phyloP scores from a whole-genome alignment of 2,329 filamentous ascomycete species.

The Fusarium globosum region DNA sequence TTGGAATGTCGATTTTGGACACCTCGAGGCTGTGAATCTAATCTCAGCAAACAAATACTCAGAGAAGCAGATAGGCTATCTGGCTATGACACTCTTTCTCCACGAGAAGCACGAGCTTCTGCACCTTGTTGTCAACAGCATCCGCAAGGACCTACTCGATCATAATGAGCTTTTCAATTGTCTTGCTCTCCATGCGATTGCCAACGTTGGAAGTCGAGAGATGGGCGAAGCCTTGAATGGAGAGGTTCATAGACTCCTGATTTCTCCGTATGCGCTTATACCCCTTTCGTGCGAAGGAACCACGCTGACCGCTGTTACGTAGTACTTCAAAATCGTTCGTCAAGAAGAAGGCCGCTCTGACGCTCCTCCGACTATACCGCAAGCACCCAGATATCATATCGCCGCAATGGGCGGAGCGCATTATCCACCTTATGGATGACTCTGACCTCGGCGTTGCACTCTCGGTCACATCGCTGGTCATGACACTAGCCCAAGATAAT shows the following conservation, averaged over 20 bases:
- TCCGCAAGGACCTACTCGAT: constrained; percentile 93
- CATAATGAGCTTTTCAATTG: constrained; percentile 99
- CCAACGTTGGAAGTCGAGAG: constrained; percentile 95
- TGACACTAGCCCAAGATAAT: constrained; percentile 93
- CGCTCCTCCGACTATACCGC: constrained; percentile 90
- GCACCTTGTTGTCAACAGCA: constrained; percentile 97
- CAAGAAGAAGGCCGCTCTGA: constrained; percentile 98
- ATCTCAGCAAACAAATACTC: constrained; percentile 98
- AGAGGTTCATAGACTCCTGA: constrained; percentile 93
- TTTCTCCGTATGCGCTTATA: constrained; percentile 80
- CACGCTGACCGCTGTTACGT: constrained; percentile 11
- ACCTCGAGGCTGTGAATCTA: constrained; percentile 97
- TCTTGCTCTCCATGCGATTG: constrained; percentile 94
- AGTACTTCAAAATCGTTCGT: constrained; percentile 90
- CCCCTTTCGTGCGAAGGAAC: background rate
- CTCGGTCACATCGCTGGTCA: constrained; percentile 94
- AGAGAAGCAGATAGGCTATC: constrained; percentile 98
- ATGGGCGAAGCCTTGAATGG: constrained; percentile 94
- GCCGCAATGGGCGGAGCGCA: constrained; percentile 96
- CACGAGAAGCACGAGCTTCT: constrained; percentile 97
- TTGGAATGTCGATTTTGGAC: constrained; percentile 99
- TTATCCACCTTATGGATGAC: constrained; percentile 99
- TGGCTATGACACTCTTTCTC: constrained; percentile 95
- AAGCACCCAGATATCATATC: constrained; percentile 95
- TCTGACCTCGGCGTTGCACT: constrained; percentile 92